A percentile compares a stretch with the other conserved stretches of the same genome.
These are phyloP conservation scores for Penicillium palitans DNA, from an alignment of 2,329 filamentous ascomycete species.

Conservation along the genomic window DNA sequence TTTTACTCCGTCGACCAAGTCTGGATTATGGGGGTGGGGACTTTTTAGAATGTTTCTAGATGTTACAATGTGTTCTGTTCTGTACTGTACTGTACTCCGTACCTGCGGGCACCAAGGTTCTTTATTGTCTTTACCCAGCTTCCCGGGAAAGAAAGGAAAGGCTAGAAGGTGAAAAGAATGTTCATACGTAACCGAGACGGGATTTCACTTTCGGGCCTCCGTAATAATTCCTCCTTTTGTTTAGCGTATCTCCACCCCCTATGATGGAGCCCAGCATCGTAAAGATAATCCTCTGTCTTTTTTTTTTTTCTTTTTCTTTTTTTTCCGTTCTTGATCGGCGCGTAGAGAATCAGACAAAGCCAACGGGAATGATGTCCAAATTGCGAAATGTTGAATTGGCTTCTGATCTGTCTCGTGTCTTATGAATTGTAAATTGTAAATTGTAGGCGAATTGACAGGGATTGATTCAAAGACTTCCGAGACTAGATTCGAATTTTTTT, in stretches of 20 bases:
- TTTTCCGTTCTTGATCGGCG: background rate
- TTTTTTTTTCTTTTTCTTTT: background rate
- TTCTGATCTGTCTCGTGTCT: conserved; percentile 9
- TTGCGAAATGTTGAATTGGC: conserved; percentile 11
- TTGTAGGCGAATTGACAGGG: conserved; percentile 1
- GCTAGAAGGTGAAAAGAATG: conserved; percentile 31
- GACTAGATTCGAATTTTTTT: conserved; percentile 17
- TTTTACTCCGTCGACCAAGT: background rate
- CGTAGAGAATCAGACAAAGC: conserved; percentile 7
- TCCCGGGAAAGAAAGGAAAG: conserved; percentile 20
- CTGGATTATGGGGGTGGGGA: conserved; percentile 24
- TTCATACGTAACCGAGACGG: conserved; percentile 29
- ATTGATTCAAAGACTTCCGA: conserved; percentile 18
- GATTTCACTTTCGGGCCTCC: conserved; percentile 11
- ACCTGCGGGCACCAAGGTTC: background rate
- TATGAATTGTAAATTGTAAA: background rate
- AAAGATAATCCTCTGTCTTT: background rate
- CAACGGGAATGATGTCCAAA: background rate
- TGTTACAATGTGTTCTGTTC: background rate
- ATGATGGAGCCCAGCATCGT: conserved; percentile 24
- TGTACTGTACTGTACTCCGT: background rate
- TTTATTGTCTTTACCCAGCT: conserved; percentile 12
- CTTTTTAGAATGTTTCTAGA: conserved; percentile 19
- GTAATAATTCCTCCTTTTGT: conserved; percentile 12
- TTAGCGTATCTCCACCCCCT: conserved; percentile 25